A percentile compares a stretch with the other conserved stretches of the same genome.
phyloP scores from a whole-genome alignment of 306 rosid species.

The Begonia loranthoides region DNA sequence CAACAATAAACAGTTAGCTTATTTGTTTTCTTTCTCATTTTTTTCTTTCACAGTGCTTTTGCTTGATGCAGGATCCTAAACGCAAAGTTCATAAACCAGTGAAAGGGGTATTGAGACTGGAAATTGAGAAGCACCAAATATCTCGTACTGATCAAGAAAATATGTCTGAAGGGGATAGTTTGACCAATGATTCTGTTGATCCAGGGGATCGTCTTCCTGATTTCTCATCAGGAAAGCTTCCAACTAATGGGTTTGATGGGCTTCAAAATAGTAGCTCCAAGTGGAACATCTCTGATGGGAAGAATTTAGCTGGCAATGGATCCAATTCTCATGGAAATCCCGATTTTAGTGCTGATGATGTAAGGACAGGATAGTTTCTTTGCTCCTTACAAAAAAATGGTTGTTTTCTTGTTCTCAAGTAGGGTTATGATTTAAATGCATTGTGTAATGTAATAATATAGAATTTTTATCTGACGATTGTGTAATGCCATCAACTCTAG shows the following conservation, averaged over 20 bases:
- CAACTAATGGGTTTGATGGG: constrained; percentile 62
- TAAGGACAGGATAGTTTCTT: constrained; percentile 25
- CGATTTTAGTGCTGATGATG: constrained; percentile 52
- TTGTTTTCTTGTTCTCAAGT: too few species aligned
- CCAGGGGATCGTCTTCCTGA: constrained; percentile 48
- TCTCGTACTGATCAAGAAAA: constrained; percentile 65
- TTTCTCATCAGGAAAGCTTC: constrained; percentile 49
- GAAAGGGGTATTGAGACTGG: constrained; percentile 81
- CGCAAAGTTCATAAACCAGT: constrained; percentile 92
- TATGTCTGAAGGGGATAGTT: constrained; percentile 81
- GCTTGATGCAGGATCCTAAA: constrained; percentile 63
- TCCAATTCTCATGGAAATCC: constrained; percentile 41
- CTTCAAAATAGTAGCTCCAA: constrained; percentile 62
- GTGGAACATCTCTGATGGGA: constrained; percentile 45
- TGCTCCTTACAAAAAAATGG: too few species aligned
- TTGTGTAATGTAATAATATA: too few species aligned
- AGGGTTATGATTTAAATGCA: too few species aligned
- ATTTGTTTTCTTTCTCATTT: too few species aligned
- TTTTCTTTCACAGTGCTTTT: too few species aligned
- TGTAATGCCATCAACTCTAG: too few species aligned
- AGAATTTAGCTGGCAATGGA: constrained; percentile 58
- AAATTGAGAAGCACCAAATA: constrained; percentile 90
- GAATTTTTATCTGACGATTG: too few species aligned
- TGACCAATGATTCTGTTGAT: constrained; percentile 70
- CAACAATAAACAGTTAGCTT: too few species aligned